phyloP scores from a whole-genome alignment of 1,284 basidiomycete genomes.

The Sanghuangporus weigelae region DNA sequence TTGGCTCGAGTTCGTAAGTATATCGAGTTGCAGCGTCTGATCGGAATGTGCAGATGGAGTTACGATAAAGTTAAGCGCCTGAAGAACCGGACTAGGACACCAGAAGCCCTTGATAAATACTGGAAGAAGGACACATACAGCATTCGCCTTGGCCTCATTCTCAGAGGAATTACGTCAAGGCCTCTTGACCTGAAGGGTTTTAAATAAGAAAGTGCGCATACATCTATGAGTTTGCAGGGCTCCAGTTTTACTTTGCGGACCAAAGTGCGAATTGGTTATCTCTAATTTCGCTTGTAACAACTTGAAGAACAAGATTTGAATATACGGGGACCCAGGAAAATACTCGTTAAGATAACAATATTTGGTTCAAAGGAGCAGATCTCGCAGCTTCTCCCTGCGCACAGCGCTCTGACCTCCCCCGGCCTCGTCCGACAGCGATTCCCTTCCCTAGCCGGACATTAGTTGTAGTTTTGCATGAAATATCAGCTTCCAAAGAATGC shows the following conservation, averaged over 20 bases:
- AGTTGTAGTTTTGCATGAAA: not conserved
- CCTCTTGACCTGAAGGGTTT: too few species aligned
- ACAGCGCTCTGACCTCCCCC: not conserved
- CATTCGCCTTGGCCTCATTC: too few species aligned
- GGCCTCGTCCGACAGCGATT: not conserved
- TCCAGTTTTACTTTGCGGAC: too few species aligned
- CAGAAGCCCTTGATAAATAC: not conserved
- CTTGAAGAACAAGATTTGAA: not conserved
- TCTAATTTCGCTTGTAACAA: too few species aligned
- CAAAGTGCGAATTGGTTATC: too few species aligned
- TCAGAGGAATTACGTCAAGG: too few species aligned
- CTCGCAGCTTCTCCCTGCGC: constrained; percentile 4
- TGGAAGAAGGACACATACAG: too few species aligned
- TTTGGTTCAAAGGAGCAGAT: not conserved
- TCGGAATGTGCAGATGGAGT: not conserved
- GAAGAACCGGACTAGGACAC: not conserved
- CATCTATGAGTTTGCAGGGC: too few species aligned
- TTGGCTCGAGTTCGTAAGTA: too few species aligned
- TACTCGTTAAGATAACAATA: not conserved
- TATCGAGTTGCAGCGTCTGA: not conserved
- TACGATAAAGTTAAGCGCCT: not conserved
- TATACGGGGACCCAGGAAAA: not conserved
- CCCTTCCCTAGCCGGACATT: not conserved
- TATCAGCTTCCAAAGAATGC: not conserved
- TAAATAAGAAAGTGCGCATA: too few species aligned